These are phyloP conservation scores for Lachancea kluyveri DNA, from an alignment of 805 yeast genomes.

Conservation along the genomic window DNA sequence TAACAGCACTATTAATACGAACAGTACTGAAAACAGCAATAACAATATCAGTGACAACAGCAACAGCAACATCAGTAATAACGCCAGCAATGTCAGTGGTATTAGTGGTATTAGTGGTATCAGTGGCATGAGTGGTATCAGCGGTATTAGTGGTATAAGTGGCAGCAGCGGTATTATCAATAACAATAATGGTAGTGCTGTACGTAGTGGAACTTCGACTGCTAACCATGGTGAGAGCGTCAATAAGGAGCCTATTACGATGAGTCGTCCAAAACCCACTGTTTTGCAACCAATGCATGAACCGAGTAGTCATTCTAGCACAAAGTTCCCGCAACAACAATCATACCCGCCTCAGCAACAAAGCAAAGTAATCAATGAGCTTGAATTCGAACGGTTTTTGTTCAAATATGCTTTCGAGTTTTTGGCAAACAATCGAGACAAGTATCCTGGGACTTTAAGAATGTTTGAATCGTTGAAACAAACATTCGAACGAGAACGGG, in stretches of 20 bases:
- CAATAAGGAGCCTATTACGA: too few relatives aligned
- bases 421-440: conserved; percentile 1
- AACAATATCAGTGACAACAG: background rate
- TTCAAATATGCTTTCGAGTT: conserved; percentile 1
- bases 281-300: background rate
- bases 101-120: too few relatives aligned
- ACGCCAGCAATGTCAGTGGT: conserved; percentile 1
- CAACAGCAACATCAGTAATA: background rate
- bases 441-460: background rate
- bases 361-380: background rate
- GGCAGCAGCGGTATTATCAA: too few relatives aligned
- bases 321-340: background rate
- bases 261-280: too few relatives aligned
- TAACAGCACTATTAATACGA: background rate
- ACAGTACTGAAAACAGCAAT: background rate
- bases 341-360: background rate
- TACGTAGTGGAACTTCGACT: too few relatives aligned
- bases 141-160: background rate
- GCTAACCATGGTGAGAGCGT: too few relatives aligned
- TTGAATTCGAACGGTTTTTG: conserved; percentile 2
- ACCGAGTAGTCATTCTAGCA: too few relatives aligned
- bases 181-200: too few relatives aligned
- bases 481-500: background rate
- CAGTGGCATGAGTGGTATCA: background rate
- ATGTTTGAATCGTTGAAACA: background rate